Evolutionary conservation across 768 basidiomycete species (phyloP).

Genomic region (Phylloporus arenicola): DNA sequence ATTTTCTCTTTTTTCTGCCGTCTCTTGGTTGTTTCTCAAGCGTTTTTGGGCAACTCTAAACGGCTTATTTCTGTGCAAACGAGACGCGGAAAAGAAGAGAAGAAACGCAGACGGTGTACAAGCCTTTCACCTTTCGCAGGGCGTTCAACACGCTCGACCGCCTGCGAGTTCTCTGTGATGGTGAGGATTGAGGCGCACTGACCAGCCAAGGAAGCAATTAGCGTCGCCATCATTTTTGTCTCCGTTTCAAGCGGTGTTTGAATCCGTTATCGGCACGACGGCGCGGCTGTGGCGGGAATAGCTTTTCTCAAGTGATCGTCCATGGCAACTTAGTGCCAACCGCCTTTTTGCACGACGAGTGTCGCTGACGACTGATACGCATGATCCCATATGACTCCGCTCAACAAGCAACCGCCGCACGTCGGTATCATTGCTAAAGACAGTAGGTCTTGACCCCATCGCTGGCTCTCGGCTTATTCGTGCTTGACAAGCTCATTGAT

Average conservation of each 20-base stretch:
- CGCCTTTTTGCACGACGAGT: slow-evolving; percentile 1
- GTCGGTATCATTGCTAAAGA: neutral
- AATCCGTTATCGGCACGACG: slow-evolving; percentile 24
- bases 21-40: slow-evolving; percentile 34
- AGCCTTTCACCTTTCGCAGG: slow-evolving; percentile 37
- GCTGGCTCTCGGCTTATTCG: neutral
- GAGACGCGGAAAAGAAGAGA: slow-evolving; percentile 32
- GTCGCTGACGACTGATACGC: neutral
- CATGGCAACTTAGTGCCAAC: slow-evolving; percentile 13
- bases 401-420: neutral
- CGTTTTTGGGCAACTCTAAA: slow-evolving; percentile 39
- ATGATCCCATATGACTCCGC: neutral
- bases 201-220: slow-evolving; percentile 26
- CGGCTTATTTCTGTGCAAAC: slow-evolving; percentile 43
- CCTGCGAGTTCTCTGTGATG: slow-evolving; percentile 36
- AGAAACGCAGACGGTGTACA: slow-evolving; percentile 35
- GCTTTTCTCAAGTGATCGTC: slow-evolving; percentile 17
- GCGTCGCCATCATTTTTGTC: slow-evolving; percentile 21
- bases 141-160: slow-evolving; percentile 34
- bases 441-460: slow-evolving; percentile 1
- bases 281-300: slow-evolving; percentile 15
- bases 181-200: slow-evolving; percentile 33
- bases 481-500: neutral
- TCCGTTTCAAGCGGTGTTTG: slow-evolving; percentile 25
- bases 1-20: slow-evolving; percentile 37